Base-by-base conservation (phyloP, 345 rosid species). In the Turnera subulata region DNA sequence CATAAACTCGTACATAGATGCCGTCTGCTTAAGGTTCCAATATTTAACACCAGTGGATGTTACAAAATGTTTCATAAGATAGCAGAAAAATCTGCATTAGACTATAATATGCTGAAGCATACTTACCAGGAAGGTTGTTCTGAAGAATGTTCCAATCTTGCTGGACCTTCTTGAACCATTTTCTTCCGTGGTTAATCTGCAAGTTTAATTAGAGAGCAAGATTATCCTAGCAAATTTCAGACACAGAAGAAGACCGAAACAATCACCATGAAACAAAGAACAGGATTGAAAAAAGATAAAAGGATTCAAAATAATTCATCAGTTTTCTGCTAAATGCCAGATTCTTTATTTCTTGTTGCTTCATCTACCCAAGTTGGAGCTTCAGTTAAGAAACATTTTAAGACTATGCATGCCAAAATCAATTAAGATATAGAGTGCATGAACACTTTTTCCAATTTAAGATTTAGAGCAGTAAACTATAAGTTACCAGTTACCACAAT, bases 101-200 rank as follows among this genome's bases (percentile, higher is more conserved):
- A 12, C 56, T 43, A 32, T 42, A 60, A 22, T 50, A 46, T 2
- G 33, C 68, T 25, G 1, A 48, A 26, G 39, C 21, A 65, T 25
- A 23, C 80, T 78, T 80, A 90, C 99, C 99, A 10, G 97, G 97
- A 44, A 93, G 86, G 73, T 87, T 93, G 80, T 85, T 88, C 72
- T 90, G 96, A 70, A 94, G 95, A 74, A 94, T 85, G 75, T 69
- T 84, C 97, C 97, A 94, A 63, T 88, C 97, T 73, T 90, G 99
- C 69, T 94, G 95, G 62, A 94, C 86, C 82, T 94, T 94, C 83
- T 80, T 90, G 44, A 88, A 61, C 97, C 97, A 94, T 73, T 79
- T 76, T 77, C 97, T 82, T 69, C 85, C 87, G 63, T 74, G 75
- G 73, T 75, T 82, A 55, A 53, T 69, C 99, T 94, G 86, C 70